Evolutionary conservation across 2,329 filamentous ascomycete species (phyloP), one percentile per base, ranked within the genome.

Genomic region (Cordyceps pruinosa): DNA sequence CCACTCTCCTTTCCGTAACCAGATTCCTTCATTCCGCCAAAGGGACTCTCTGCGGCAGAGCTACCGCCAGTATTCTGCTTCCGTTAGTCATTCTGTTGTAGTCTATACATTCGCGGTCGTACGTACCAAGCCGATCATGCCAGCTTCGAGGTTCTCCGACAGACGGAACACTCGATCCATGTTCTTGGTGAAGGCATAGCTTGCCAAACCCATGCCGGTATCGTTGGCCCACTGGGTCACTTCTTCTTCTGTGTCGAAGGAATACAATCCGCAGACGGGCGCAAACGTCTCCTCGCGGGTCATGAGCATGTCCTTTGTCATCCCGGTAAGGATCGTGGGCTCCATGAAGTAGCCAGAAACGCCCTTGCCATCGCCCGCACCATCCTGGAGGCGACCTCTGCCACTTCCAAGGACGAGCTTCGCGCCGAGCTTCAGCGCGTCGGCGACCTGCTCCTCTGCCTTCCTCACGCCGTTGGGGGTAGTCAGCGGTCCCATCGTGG

Each of bases 201-300:
- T 86, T 0, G 87, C 86, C 34, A 90, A 76, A 1, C 87, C 87
- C 46, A 89, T 86, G 60, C 87, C 84, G 0, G 84, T 77, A 4
- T 71, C 65, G 66, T 90, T 90, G 2, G 86, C 87, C 56, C 85
- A 72, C 56, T 79, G 73, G 9, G 89, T 78, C 7, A 88, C 87
- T 59, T 90, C 85, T 32, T 85, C 82, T 68, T 90, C 87, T 0
- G 79, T 83, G 30, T 87, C 78, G 66, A 90, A 90, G 15, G 78
- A 74, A 70, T 88, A 88, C 2, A 90, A 69, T 1, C 83, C 86
- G 0, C 86, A 84, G 0, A 90, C 79, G 2, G 87, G 87, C 1
- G 86, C 87, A 64, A 90, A 90, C 0, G 86, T 89, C 70, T 90
- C 87, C 62, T 90, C 86, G 2, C 75, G 74, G 26, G 84, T 80